Base-by-base conservation (phyloP, 805 yeast species). In the Saturnispora silvae region DNA sequence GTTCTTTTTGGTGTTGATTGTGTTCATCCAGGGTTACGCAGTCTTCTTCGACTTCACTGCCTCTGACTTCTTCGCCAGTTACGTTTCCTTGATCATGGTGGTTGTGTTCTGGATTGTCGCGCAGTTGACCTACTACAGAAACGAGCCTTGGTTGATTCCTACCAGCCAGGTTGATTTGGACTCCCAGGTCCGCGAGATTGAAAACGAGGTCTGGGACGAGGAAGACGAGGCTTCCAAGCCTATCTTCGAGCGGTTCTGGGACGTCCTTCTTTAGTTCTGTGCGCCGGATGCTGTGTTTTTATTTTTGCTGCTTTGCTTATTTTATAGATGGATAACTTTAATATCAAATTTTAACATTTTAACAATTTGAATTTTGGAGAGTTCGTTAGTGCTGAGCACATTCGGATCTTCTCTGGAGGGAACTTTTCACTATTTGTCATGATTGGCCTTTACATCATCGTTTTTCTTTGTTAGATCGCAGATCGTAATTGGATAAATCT, bases 1-100 rank as follows among this genome's bases (percentile, higher is more conserved):
- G 3, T 54, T 64, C 37, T 62, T 70, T 45, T 64, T 77, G 47
- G 52, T 65, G 11, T 42, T 78, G 20, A 69, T 83, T 51, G 69
- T 70, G 20, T 64, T 81, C 41, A 64, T 83, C 43, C 86, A 83
- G 57, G 94, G 94, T 20, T 82, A 68, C 54, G 57, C 67, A 2
- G 71, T 73, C 2, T 82, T 82, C 59, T 72, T 72, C 38, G 57
- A 56, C 10, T 60, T 78, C 50, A 60, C 59, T 40, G 81, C 72
- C 4, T 54, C 70, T 5, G 56, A 60, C 28, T 82, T 82, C 63
- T 72, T 81, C 53, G 73, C 83, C 17, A 72, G 81, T 19, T 82
- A 83, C 52, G 63, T 82, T 38, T 81, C 89, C 11, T 63, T 79
- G 19, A 67, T 80, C 40, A 57, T 78, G 35, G 78, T 77, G 53